Percentiles rank a stretch among this genome's conserved stretches.
Evolutionary conservation across 2,329 filamentous ascomycete species (phyloP).

Genomic region (Calonectria leucothoes): DNA sequence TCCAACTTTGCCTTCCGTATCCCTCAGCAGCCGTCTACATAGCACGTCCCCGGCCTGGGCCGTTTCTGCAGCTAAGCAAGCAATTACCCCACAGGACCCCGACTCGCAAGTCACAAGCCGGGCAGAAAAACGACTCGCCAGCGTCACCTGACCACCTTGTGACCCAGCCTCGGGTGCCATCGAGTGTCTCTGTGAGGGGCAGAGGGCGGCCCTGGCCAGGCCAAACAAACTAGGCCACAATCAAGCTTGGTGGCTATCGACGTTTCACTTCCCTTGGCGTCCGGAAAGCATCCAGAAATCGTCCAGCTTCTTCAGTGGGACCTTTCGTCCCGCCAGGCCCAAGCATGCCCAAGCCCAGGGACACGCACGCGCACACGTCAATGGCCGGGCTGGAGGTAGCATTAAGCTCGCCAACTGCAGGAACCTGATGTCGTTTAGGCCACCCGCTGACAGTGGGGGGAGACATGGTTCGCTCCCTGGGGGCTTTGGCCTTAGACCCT

Average conservation of each 20-base stretch:
- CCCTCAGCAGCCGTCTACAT: background rate
- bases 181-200: conserved; percentile 28
- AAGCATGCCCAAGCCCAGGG: conserved; percentile 16
- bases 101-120: conserved; percentile 24
- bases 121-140: conserved; percentile 24
- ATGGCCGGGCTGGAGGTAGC: background rate
- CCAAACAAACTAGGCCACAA: background rate
- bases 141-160: conserved; percentile 31
- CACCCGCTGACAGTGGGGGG: background rate
- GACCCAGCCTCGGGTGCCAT: conserved; percentile 12
- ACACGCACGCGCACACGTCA: conserved; percentile 18
- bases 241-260: conserved; percentile 9
- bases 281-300: background rate
- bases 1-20: background rate
- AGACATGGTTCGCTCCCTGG: background rate
- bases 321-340: background rate
- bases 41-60: background rate
- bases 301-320: conserved; percentile 1
- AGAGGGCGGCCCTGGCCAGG: conserved; percentile 3
- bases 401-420: conserved; percentile 20
- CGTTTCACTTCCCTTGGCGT: conserved; percentile 6
- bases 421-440: conserved; percentile 11
- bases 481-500: background rate
- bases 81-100: conserved; percentile 9
- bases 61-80: background rate